These are phyloP conservation scores for Aspergillus aculeatinus DNA, from an alignment of 2,329 filamentous ascomycete genomes.

Conservation along the genomic window DNA sequence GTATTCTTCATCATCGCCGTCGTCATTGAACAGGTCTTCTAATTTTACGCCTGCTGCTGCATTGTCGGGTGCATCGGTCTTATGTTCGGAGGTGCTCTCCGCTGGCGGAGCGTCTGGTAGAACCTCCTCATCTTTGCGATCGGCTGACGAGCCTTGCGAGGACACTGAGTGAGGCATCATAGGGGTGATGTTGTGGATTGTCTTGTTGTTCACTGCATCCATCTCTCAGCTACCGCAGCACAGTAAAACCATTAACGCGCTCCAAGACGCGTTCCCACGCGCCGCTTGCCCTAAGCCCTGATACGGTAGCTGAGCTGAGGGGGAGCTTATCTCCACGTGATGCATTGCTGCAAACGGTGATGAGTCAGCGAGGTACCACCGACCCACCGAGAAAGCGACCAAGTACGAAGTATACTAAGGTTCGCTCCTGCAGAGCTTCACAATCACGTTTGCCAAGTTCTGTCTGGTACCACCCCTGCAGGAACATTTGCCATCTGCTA, in stretches of 20 bases:
- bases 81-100: constrained; percentile 8
- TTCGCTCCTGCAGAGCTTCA: background rate
- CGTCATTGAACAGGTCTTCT: constrained; percentile 60
- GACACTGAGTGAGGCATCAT: constrained; percentile 42
- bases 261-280: constrained; percentile 24
- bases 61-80: constrained; percentile 13
- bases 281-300: constrained; percentile 26
- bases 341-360: background rate
- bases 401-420: background rate
- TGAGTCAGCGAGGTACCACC: constrained; percentile 5
- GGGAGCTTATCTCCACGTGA: background rate
- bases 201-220: background rate
- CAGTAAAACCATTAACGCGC: constrained; percentile 20
- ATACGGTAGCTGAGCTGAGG: constrained; percentile 1
- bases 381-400: background rate
- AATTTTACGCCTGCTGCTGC: constrained; percentile 43
- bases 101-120: constrained; percentile 43
- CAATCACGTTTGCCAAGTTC: background rate
- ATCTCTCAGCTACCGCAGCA: background rate
- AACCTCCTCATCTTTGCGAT: constrained; percentile 40
- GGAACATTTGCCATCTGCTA: background rate
- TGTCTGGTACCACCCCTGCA: constrained; percentile 5
- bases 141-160: constrained; percentile 40
- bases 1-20: constrained; percentile 59
- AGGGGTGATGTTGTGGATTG: constrained; percentile 1